Base-by-base conservation (phyloP, 352 stramenopile genomes). In the Globisporangium nunn region DNA sequence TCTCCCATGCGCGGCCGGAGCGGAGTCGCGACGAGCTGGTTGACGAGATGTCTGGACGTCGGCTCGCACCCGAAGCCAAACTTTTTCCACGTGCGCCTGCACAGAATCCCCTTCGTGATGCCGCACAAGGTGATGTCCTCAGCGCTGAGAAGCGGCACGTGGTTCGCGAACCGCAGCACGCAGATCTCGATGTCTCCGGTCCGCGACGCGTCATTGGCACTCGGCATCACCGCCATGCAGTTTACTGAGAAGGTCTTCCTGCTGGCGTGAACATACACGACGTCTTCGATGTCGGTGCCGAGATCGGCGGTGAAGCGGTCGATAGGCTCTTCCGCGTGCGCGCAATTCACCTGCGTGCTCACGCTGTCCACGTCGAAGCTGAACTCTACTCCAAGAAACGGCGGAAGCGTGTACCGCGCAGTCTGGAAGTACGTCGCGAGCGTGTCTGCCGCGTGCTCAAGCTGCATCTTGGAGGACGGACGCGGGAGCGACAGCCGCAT, bases 361-460 rank as follows among this genome's bases (percentile, higher is more conserved):
- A 77, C 64, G 1, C 63, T 64, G 4, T 37, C 59, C 18, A 89
- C 69, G 43, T 87, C 65, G 44, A 89, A 80, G 37, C 40, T 56
- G 54, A 91, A 89, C 29, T 84, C 63, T 4, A 91, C 72, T 18
- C 66, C 64, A n/a, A 91, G 50, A 46, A 65, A 79, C 2, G 68
- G 62, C 48, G 71, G 74, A 18, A 80, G 56, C 1, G 69, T 82
- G 55, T 89, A 93, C 15, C 75, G 66, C 30, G 90, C 54, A 46
- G 55, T 86, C 61, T 88, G 74, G 33, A 93, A 90, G 53, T 91
- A 93, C 30, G 81, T 35, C 7, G 74, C 65, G 23, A 93, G 53
- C 14, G 57, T 64, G 33, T 85, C 72, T 8, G 74, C 71, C 30
- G 70, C 77, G 18, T 71, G 68, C 30, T 83, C 74, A 6, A 87